Percentiles rank a stretch among this genome's conserved stretches.
phyloP scores from a whole-genome alignment of 192 early-diverging fungal species.

The Backusella mclennaniae region DNA sequence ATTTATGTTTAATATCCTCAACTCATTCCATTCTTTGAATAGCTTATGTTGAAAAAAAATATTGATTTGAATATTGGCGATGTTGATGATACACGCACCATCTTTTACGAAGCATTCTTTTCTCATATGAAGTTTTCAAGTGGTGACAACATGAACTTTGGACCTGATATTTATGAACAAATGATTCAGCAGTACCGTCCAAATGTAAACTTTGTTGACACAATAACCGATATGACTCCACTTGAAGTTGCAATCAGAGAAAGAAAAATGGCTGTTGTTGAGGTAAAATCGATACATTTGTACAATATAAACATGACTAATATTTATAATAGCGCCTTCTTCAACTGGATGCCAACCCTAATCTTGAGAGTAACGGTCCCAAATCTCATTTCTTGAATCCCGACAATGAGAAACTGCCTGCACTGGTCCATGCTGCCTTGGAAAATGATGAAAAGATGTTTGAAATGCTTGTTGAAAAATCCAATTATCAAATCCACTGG shows the following conservation, averaged over 20 bases:
- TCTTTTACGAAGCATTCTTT: constrained; percentile 26
- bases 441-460: constrained; percentile 7
- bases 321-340: constrained; percentile 28
- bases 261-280: constrained; percentile 24
- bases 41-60: constrained; percentile 25
- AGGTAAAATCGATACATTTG: constrained; percentile 21
- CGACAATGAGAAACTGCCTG: constrained; percentile 24
- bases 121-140: neutral
- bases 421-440: constrained; percentile 39
- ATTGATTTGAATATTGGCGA: constrained; percentile 14
- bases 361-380: constrained; percentile 29
- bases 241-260: constrained; percentile 44
- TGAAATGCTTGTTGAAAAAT: constrained; percentile 10
- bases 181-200: constrained; percentile 18
- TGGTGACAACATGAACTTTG: neutral
- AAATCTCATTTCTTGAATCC: constrained; percentile 5
- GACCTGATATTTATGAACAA: neutral
- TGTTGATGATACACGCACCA: neutral
- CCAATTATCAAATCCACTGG: constrained; percentile 14
- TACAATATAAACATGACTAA: neutral
- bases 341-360: constrained; percentile 34
- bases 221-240: constrained; percentile 33
- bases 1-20: neutral
- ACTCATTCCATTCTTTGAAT: neutral
- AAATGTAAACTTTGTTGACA: constrained; percentile 39